Conservation (phyloP, 768 basidiomycete species). For the Coprinopsis strossmayeri region DNA sequence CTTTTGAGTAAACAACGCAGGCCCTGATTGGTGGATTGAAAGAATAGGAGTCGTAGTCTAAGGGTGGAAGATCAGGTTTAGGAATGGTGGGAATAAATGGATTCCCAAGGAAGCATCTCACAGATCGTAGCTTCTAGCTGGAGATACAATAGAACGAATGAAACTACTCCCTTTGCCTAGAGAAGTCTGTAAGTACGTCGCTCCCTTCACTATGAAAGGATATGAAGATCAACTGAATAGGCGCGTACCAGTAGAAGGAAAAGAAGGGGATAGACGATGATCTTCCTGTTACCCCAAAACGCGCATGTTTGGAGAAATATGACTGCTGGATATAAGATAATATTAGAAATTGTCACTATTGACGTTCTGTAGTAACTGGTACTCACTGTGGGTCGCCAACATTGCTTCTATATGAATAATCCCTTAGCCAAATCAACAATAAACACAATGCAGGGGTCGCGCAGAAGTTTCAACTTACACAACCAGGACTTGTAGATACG, state of each 20-base stretch:
- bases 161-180: background rate
- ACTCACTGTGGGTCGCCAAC: conserved; percentile 4
- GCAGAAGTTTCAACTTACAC: background rate
- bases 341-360: too few species aligned
- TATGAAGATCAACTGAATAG: background rate
- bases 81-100: background rate
- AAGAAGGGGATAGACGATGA: background rate
- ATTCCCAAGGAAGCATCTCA: background rate
- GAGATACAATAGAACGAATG: background rate
- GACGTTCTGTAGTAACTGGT: too few species aligned
- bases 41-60: conserved; percentile 1
- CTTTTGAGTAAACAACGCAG: background rate
- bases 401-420: background rate
- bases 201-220: background rate
- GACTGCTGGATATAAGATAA: background rate
- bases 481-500: background rate
- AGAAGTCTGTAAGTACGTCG: too few species aligned
- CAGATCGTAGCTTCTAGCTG: background rate
- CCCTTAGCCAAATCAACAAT: background rate
- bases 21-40: background rate
- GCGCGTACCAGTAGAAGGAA: background rate
- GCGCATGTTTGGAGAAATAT: conserved; percentile 7
- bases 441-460: background rate
- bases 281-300: background rate
- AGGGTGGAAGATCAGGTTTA: background rate